Base-by-base conservation (phyloP, 1,139 yeast genomes). In the Nakaseomyces sp. region DNA sequence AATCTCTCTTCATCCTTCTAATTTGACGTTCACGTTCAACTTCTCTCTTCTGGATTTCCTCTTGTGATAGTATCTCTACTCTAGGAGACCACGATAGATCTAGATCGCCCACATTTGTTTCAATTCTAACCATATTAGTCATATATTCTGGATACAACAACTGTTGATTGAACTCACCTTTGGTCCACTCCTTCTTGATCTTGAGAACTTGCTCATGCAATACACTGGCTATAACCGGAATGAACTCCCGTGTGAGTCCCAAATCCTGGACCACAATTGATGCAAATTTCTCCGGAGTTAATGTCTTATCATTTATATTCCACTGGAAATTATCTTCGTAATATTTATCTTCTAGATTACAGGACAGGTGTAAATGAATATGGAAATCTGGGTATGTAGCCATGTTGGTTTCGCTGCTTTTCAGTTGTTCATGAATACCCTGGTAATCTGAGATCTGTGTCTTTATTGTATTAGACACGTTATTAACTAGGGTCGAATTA, bases 321-420 rank as follows among this genome's bases (percentile, higher is more conserved):
- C 98, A 91, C 63, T 91, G 98, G 52, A 91, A 82, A 60, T 85
- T 83, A 65, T 91, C 99, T 56, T 89, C 95, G 57, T 82, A 87
- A 40, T 89, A 72, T 55, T 81, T 81, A 58, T 85, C 85, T 54
- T 88, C 88, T 50, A 91, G 70, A 59, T 84, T 87, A 36, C 93
- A 88, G 12, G 93, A 81, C 42, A 91, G 66, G 52, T 87, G 86
- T 36, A 91, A 74, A 6, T 91, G 74, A 5, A 86, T 95, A 55
- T 84, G 93, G 29, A 79, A 64, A 43, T 77, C 82, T n/a, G 38
- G 28, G 22, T 35, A 35, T 9, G 38, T 20, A 7, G 28, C 28
- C 38, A 35, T 35, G n/a, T 35, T 35, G 5, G 12, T 7, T 13
- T 20, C 18, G 13, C 12, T 22, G 3, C 5, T 79, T 66, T 20